phyloP scores from a whole-genome alignment of 306 rosid genomes.

The Clitoria ternatea region DNA sequence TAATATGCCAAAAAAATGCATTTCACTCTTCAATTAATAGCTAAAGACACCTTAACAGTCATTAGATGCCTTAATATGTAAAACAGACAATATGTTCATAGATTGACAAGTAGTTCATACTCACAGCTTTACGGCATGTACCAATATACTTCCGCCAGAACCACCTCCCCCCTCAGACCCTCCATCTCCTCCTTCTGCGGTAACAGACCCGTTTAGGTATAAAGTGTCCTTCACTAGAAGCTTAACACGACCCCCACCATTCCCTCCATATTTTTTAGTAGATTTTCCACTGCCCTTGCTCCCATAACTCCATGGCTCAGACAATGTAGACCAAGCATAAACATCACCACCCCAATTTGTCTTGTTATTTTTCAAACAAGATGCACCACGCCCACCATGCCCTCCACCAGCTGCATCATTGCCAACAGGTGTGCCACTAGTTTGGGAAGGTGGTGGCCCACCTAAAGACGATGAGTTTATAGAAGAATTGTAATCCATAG shows the following conservation, averaged over 20 bases:
- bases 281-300: constrained; percentile 90
- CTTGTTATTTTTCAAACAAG: constrained; percentile 66
- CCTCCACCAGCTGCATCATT: constrained; percentile 96
- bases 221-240: constrained; percentile 65
- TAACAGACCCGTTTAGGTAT: constrained; percentile 71
- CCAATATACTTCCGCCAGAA: constrained; percentile 89
- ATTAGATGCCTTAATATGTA: constrained; percentile 14
- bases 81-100: constrained; percentile 23
- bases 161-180: constrained; percentile 91
- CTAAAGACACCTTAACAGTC: constrained; percentile 5
- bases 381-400: constrained; percentile 99
- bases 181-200: constrained; percentile 87
- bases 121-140: constrained; percentile 84
- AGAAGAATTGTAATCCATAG: constrained; percentile 59
- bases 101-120: constrained; percentile 36
- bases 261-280: constrained; percentile 59
- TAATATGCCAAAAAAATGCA: constrained; percentile 8
- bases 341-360: constrained; percentile 99
- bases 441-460: constrained; percentile 92
- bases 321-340: constrained; percentile 91
- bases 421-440: constrained; percentile 94
- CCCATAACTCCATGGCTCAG: constrained; percentile 88
- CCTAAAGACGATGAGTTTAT: constrained; percentile 83
- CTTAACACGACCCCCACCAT: constrained; percentile 92
- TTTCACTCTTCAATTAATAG: not conserved